Base-by-base conservation (phyloP, 345 rosid species). In the Mallotus nudiflorus region DNA sequence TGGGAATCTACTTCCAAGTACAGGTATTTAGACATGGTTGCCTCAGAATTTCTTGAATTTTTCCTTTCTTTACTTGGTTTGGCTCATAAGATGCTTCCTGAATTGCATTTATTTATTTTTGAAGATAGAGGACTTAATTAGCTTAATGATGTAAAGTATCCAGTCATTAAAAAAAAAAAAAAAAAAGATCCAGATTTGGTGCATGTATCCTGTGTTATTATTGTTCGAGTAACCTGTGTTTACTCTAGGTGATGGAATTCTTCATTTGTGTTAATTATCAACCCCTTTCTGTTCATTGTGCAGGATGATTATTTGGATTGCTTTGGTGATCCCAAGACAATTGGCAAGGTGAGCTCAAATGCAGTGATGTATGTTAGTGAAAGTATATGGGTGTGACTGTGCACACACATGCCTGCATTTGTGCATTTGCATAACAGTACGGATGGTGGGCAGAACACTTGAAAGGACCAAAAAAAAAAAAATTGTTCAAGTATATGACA, bases 271-370 rank as follows among this genome's bases (percentile, higher is more conserved):
- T 44, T 20, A 13, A 33, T 46, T 18, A 14, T 5, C 40, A 16
- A 27, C 4, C 16, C 2, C 22, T 53, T 9, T 60, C 4, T 14
- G 10, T 52, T 22, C 33, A 5, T 48, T 59, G 11, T 71, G 77
- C 37, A 83, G 86, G 86, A 83, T 83, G 86, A 83, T 75, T 83
- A 66, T 54, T 71, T 83, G 73, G 86, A 83, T 72, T 83, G 80
- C 67, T 80, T 68, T 66, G 86, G 86, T 66, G 79, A 76, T 62
- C 80, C 78, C 33, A 65, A 77, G 71, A 79, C 76, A 46, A 77
- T 75, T 62, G 86, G 86, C 33, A 83, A 83, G 86, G 86, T 83
- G 35, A 73, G 70, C 56, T 22, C 55, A 62, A 7, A 7, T 52
- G 14, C 56, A 15, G 3, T 19, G 51, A 12, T 44, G n/a, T 62